Evolutionary conservation across 345 rosid species (phyloP).

Genomic region (Leavenworthia alabamica): DNA sequence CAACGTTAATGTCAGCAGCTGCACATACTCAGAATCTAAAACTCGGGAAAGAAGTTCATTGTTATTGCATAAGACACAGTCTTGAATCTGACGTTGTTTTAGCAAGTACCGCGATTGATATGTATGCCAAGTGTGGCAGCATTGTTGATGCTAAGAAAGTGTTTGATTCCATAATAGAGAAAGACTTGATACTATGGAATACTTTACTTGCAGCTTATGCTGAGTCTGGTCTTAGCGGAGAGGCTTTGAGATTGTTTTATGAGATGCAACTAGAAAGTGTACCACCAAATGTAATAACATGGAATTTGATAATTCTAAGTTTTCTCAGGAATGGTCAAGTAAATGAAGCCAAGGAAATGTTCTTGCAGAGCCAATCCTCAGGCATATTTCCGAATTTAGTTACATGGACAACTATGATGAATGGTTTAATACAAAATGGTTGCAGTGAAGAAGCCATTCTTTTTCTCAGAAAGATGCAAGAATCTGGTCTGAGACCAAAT

Average conservation of each 20-base stretch:
- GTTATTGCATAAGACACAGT: slow-evolving; percentile 58
- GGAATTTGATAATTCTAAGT: slow-evolving; percentile 61
- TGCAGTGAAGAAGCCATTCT: slow-evolving; percentile 36
- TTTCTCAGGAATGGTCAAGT: slow-evolving; percentile 47
- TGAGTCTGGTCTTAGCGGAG: slow-evolving; percentile 43
- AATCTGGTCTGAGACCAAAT: slow-evolving; percentile 47
- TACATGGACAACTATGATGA: slow-evolving; percentile 54
- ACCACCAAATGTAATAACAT: slow-evolving; percentile 51
- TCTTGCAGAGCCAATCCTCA: slow-evolving; percentile 51
- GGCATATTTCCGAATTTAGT: slow-evolving; percentile 43
- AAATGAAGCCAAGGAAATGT: slow-evolving; percentile 51
- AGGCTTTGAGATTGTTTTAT: slow-evolving; percentile 61
- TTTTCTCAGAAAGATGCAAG: slow-evolving; percentile 49
- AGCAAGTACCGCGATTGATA: slow-evolving; percentile 40
- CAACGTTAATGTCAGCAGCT: slow-evolving; percentile 53
- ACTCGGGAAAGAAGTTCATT: slow-evolving; percentile 57
- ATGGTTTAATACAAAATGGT: slow-evolving; percentile 51
- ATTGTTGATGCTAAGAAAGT: slow-evolving; percentile 42
- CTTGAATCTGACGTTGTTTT: slow-evolving; percentile 49
- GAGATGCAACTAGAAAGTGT: slow-evolving; percentile 68
- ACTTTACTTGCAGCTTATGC: slow-evolving; percentile 58
- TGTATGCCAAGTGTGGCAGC: slow-evolving; percentile 63
- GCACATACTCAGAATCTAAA: slow-evolving; percentile 34
- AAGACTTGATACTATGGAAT: slow-evolving; percentile 60
- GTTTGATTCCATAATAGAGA: slow-evolving; percentile 41